Conservation (phyloP, 2,329 filamentous ascomycete species). For the Neofusicoccum kwambonambiense region DNA sequence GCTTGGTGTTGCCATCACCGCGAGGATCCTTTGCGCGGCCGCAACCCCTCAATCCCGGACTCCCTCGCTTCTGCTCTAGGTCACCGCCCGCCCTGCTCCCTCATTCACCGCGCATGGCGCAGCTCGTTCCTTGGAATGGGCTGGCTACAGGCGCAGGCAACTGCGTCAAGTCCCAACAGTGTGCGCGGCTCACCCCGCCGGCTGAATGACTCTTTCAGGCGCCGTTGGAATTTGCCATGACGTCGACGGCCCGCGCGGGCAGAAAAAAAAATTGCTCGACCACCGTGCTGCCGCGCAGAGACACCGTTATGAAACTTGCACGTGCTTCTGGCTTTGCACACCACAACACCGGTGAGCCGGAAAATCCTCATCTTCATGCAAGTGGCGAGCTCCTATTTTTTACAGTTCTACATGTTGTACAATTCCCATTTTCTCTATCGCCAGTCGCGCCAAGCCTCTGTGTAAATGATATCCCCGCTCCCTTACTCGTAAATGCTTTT, state of each 20-base stretch:
- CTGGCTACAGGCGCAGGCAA: not conserved
- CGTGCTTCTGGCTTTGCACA: not conserved
- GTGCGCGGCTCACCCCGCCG: not conserved
- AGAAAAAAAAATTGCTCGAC: not conserved
- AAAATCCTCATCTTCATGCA: not conserved
- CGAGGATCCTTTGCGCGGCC: conserved; percentile 10
- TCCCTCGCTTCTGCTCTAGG: not conserved
- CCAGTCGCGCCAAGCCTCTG: not conserved
- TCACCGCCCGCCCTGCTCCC: not conserved
- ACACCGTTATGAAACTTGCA: not conserved
- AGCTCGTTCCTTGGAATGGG: not conserved
- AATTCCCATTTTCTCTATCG: not conserved
- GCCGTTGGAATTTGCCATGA: conserved; percentile 9
- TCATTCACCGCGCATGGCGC: not conserved
- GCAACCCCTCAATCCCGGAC: not conserved
- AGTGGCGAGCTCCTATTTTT: not conserved
- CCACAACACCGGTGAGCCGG: not conserved
- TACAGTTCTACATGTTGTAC: not conserved
- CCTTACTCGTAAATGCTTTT: not conserved
- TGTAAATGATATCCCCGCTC: not conserved
- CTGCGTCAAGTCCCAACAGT: not conserved
- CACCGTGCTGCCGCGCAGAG: not conserved
- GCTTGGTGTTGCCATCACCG: conserved; percentile 12
- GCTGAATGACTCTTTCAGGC: conserved; percentile 10
- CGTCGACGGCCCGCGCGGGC: conserved; percentile 1